These are phyloP conservation scores for Astraeus odoratus DNA, from an alignment of 768 basidiomycete genomes.

Conservation along the genomic window DNA sequence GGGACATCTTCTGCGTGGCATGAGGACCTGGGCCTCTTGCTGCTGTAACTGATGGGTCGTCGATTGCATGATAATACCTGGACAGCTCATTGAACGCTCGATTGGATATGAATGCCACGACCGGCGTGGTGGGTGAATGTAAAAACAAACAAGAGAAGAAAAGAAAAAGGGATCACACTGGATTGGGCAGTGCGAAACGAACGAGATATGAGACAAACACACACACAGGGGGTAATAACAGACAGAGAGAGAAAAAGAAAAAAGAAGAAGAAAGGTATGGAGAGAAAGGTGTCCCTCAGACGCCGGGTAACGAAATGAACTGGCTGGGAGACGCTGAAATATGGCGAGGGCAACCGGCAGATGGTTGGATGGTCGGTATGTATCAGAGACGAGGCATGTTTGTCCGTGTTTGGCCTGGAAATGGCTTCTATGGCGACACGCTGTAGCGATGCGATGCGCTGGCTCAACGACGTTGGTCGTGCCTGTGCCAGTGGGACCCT, in stretches of 20 bases:
- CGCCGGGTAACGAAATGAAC: not conserved
- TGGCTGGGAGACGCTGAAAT: not conserved
- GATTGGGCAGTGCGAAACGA: not conserved
- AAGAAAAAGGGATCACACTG: not conserved
- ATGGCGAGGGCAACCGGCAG: not conserved
- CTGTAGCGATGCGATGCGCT: not conserved
- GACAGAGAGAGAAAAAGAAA: slow-evolving; percentile 11
- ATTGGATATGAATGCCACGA: slow-evolving; percentile 26
- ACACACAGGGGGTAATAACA: no score
- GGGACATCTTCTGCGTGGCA: slow-evolving; percentile 45
- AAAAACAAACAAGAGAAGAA: slow-evolving; percentile 13
- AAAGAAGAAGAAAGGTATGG: slow-evolving; percentile 4
- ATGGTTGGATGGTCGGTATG: no score
- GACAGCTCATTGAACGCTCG: no score
- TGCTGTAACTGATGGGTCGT: no score
- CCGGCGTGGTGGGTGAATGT: slow-evolving; percentile 27
- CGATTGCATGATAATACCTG: slow-evolving; percentile 23
- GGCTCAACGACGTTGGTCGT: not conserved
- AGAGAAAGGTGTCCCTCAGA: slow-evolving; percentile 10
- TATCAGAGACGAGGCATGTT: slow-evolving; percentile 1
- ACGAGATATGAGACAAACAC: no score
- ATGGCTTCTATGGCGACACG: no score
- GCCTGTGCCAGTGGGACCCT: no score
- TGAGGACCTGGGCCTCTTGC: slow-evolving; percentile 24
- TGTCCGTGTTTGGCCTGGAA: slow-evolving; percentile 5